Evolutionary conservation across 2,329 filamentous ascomycete species (phyloP).

Genomic region (Monilinia laxa): DNA sequence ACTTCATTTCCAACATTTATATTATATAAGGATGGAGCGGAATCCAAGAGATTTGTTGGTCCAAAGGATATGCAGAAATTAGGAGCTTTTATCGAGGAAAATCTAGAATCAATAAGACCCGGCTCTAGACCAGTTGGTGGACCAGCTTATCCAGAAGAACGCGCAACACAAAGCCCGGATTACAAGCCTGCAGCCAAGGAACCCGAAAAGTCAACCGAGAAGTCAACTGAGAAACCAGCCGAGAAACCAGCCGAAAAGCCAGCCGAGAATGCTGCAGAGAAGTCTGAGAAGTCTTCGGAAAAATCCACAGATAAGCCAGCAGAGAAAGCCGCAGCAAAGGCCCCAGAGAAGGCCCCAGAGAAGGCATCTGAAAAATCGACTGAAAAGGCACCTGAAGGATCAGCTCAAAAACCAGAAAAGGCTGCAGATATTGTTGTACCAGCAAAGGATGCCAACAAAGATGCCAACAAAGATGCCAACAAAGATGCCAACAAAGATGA

Average conservation of each 20-base stretch:
- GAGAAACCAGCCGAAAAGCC: conserved; percentile 2
- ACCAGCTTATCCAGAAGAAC: conserved; percentile 65
- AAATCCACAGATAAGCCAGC: neutral
- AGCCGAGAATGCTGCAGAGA: neutral
- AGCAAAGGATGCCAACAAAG: conserved; percentile 5
- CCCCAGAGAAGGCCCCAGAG: conserved; percentile 4
- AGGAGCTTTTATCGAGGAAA: conserved; percentile 70
- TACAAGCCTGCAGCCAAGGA: conserved; percentile 27
- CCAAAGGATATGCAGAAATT: conserved; percentile 65
- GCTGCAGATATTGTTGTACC: neutral
- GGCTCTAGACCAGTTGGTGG: conserved; percentile 66
- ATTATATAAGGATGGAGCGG: conserved; percentile 76
- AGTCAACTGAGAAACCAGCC: neutral
- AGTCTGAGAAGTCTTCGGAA: neutral
- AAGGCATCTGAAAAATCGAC: neutral
- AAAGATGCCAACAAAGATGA: neutral
- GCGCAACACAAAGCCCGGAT: conserved; percentile 49
- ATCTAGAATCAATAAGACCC: conserved; percentile 74
- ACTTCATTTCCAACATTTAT: conserved; percentile 72
- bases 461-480: neutral
- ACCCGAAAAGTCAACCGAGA: conserved; percentile 35
- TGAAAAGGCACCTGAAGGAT: conserved; percentile 6
- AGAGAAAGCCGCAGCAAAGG: neutral
- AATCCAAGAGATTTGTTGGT: conserved; percentile 63
- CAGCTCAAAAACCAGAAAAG: neutral